Conservation (phyloP, 805 yeast species). For the Starmera quercuum region DNA sequence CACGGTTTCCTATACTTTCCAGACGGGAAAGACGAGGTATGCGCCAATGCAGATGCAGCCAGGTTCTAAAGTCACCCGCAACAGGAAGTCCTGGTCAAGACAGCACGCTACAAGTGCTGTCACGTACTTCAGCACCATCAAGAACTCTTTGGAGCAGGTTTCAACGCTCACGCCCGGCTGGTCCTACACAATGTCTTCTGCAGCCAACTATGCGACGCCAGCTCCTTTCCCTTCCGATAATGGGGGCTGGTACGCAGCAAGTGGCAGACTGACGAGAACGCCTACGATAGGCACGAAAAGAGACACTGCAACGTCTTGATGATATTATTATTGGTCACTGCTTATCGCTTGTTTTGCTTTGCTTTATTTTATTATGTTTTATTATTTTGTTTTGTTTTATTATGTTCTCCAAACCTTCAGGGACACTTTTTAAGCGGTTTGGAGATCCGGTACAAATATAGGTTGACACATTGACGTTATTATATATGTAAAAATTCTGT, state of each 20-base stretch:
- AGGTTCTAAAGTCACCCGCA: constrained; percentile 53
- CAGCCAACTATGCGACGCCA: constrained; percentile 61
- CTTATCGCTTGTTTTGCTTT: no score
- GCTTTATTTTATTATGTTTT: no score
- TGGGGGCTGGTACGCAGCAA: constrained; percentile 59
- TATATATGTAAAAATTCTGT: no score
- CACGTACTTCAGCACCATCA: constrained; percentile 45
- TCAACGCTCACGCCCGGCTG: constrained; percentile 86
- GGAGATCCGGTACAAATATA: no score
- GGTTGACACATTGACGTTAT: no score
- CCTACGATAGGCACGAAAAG: no score
- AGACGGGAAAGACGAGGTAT: constrained; percentile 69
- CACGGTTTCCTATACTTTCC: constrained; percentile 63
- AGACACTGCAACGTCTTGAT: no score
- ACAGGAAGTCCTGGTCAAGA: constrained; percentile 49
- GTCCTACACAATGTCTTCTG: constrained; percentile 60
- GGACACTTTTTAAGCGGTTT: no score
- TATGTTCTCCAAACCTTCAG: no score
- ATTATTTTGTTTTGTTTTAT: no score
- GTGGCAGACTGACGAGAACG: constrained; percentile 29
- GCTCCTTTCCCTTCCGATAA: constrained; percentile 60
- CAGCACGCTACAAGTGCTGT: constrained; percentile 63
- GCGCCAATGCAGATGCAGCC: constrained; percentile 97
- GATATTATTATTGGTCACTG: no score
- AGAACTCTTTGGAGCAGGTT: constrained; percentile 22